These are phyloP conservation scores for Osmozyma mogii DNA, from an alignment of 805 yeast genomes.

Conservation along the genomic window DNA sequence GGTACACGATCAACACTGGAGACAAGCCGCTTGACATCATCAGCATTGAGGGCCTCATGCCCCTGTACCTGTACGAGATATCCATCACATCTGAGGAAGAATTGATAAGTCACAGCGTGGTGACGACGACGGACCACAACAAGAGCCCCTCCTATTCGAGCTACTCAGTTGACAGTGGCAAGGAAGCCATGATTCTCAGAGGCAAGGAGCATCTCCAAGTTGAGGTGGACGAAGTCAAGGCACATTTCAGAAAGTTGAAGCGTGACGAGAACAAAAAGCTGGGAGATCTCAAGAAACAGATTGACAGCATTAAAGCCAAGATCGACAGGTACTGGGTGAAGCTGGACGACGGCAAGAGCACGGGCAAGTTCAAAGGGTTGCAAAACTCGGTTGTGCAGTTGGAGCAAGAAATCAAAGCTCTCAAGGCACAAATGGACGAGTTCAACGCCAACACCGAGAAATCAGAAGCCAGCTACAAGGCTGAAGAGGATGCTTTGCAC, in stretches of 20 bases:
- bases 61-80: slow-evolving; percentile 30
- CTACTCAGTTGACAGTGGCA: slow-evolving; percentile 9
- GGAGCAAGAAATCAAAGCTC: slow-evolving; percentile 25
- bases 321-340: slow-evolving; percentile 22
- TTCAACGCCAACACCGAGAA: slow-evolving; percentile 8
- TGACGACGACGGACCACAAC: slow-evolving; percentile 20
- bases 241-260: slow-evolving; percentile 24
- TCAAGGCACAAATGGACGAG: slow-evolving; percentile 13
- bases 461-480: slow-evolving; percentile 9
- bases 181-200: too few species aligned
- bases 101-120: slow-evolving; percentile 16
- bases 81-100: slow-evolving; percentile 15
- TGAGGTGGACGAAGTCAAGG: slow-evolving; percentile 16
- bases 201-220: slow-evolving; percentile 18
- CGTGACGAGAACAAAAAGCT: slow-evolving; percentile 30
- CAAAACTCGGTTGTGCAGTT: slow-evolving; percentile 32
- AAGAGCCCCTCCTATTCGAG: not conserved
- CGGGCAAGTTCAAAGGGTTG: slow-evolving; percentile 33
- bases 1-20: too few species aligned
- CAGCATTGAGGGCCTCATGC: slow-evolving; percentile 28
- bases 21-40: too few species aligned
- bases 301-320: slow-evolving; percentile 24
- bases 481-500: slow-evolving; percentile 13
- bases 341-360: slow-evolving; percentile 15
- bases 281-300: slow-evolving; percentile 24